Base-by-base conservation (phyloP, 495 filamentous ascomycete species). In the Penicillium riverlandense region DNA sequence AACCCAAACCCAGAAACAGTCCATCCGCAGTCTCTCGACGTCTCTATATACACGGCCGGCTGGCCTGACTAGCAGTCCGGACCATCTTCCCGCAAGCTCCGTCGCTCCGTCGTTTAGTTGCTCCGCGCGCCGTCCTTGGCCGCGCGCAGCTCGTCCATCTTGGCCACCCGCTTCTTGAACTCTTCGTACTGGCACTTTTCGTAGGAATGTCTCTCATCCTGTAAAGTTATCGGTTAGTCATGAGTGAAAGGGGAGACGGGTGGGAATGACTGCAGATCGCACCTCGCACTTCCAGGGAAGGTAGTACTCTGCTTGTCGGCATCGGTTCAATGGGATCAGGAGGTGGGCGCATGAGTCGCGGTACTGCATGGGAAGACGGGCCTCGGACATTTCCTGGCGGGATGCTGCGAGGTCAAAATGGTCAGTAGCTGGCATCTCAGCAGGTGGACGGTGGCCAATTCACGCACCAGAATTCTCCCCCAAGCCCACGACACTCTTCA, bases 121-220 rank as follows among this genome's bases (percentile, higher is more conserved):
- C 87, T 96, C 65, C 92, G 79, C 54, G 78, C 83, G 30, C 86
- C 88, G 29, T 75, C 84, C 79, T 95, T 97, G 31, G 84, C 82
- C 38, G 77, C 89, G 54, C 90, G 78, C 45, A 98, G 70, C 74
- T 98, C 92, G 56, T 96, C 81, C 94, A 98, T 98, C 82, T 94
- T 96, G 45, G 86, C 86, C 45, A 98, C 92, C 29, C 92, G 84
- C 77, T 89, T 90, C 82, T 95, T 95, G 77, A 98, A 98, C 62
- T 96, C 92, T 34, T 83, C 84, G 72, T 98, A 98, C 58, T 98
- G 92, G 81, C 92, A 98, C 65, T 96, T 97, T 61, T 98, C 92
- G 72, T 98, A 98, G 57, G 78, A 82, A 68, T 98, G 92, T 75
- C 92, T 76, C 75, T 98, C 92, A 60, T 86, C 78, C 92, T 96